Conservation (phyloP, 129 eudicot species). For the Pittosporum tobira region DNA sequence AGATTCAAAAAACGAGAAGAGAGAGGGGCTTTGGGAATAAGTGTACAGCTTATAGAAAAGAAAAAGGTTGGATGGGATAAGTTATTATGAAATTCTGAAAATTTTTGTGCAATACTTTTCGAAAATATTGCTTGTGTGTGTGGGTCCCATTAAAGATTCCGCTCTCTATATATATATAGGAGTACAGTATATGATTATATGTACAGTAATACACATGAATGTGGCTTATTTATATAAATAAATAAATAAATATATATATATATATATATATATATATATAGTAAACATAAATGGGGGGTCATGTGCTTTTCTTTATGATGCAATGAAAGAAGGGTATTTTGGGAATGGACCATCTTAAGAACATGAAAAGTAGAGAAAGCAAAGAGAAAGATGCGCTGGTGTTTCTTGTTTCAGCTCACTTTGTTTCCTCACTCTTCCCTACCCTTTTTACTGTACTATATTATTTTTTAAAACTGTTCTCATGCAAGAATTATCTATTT, state of each 20-base stretch:
- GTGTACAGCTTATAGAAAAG: constrained; percentile 58
- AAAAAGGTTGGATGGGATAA: constrained; percentile 29
- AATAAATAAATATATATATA: no score
- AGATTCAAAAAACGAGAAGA: constrained; percentile 14
- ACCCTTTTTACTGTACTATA: constrained; percentile 12
- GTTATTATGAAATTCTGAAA: constrained; percentile 32
- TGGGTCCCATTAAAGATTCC: neutral
- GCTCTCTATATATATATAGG: constrained; percentile 17
- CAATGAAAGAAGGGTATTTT: constrained; percentile 30
- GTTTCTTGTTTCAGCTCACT: constrained; percentile 19
- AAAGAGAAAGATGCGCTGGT: constrained; percentile 29
- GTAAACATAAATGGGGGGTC: constrained; percentile 21
- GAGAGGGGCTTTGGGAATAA: constrained; percentile 45
- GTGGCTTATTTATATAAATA: no score
- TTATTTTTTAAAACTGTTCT: neutral
- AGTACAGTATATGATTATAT: no score
- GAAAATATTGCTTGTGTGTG: constrained; percentile 5
- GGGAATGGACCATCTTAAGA: constrained; percentile 13
- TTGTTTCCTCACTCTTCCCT: neutral
- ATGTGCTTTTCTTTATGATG: constrained; percentile 52
- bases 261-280: no score
- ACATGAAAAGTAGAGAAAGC: constrained; percentile 78
- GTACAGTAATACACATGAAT: no score
- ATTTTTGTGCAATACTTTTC: constrained; percentile 22
- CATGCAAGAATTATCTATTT: neutral